Conservation (phyloP, 169 alveolate species). For the Babesia ovata region DNA sequence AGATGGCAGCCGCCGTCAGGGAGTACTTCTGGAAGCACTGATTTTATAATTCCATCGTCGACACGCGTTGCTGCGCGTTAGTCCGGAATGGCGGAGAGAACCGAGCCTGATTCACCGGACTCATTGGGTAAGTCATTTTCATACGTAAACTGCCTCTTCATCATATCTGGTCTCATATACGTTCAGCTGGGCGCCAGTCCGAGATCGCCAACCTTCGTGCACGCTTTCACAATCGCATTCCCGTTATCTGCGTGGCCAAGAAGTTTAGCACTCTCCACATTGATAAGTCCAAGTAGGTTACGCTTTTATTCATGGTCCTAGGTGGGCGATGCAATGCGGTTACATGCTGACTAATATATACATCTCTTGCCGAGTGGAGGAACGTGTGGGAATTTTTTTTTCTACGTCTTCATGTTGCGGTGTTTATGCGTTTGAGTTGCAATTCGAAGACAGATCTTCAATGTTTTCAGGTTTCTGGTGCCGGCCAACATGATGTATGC, state of each 20-base stretch:
- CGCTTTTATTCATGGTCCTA: neutral
- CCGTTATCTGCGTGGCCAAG: conserved; percentile 87
- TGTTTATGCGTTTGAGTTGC: no score
- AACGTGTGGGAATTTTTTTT: no score
- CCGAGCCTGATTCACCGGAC: conserved; percentile 8
- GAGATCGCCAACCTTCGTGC: conserved; percentile 84
- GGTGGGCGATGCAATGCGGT: neutral
- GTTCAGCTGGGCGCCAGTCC: conserved; percentile 78
- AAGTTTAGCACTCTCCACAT: conserved; percentile 27
- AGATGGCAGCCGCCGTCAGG: no score
- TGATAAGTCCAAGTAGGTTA: conserved; percentile 40
- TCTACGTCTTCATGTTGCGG: no score
- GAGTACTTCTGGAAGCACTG: no score
- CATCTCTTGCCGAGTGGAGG: no score
- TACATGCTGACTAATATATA: neutral
- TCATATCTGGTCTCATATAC: no score
- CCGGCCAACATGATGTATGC: conserved; percentile 87
- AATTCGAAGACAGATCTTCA: neutral
- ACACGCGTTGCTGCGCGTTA: neutral
- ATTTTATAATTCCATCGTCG: no score
- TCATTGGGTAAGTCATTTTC: conserved; percentile 4
- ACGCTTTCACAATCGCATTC: conserved; percentile 87
- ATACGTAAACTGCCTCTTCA: no score
- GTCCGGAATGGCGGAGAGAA: conserved; percentile 1
- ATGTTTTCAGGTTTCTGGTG: conserved; percentile 74